phyloP scores from a whole-genome alignment of 208 protist species.

The Trypanosoma congolense region DNA sequence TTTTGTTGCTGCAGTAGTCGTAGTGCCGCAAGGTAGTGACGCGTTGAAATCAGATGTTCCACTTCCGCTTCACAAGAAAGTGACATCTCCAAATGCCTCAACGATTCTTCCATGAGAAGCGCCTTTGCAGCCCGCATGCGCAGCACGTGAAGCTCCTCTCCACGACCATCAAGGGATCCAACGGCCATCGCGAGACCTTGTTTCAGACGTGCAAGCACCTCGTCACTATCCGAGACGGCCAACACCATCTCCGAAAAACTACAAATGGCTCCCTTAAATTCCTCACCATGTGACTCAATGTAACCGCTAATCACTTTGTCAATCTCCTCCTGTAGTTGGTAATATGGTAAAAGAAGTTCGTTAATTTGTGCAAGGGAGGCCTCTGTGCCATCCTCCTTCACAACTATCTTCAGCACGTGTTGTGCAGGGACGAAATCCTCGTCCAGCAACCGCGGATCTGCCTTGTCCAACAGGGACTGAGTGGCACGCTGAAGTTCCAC shows the following conservation, averaged over 20 bases:
- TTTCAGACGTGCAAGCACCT: conserved; percentile 70
- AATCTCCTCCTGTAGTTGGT: conserved; percentile 58
- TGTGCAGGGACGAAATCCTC: conserved; percentile 68
- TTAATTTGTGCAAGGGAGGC: conserved; percentile 56
- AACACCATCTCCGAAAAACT: conserved; percentile 85
- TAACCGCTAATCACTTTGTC: conserved; percentile 58
- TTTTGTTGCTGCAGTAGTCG: conserved; percentile 42
- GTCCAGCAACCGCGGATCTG: conserved; percentile 54
- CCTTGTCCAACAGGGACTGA: conserved; percentile 64
- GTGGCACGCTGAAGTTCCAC: conserved; percentile 58
- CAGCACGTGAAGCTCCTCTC: conserved; percentile 64
- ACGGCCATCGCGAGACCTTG: conserved; percentile 47
- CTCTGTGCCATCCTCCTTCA: conserved; percentile 51
- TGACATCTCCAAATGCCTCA: conserved; percentile 47
- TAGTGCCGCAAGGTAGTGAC: conserved; percentile 69
- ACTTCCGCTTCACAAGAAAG: conserved; percentile 55
- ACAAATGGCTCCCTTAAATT: conserved; percentile 76
- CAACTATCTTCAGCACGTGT: conserved; percentile 76
- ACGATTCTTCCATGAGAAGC: conserved; percentile 56
- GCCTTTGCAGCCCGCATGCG: conserved; percentile 69
- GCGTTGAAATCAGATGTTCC: conserved; percentile 29
- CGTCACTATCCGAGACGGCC: conserved; percentile 72
- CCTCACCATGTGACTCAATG: conserved; percentile 72
- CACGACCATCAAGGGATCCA: conserved; percentile 56
- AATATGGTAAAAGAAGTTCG: conserved; percentile 54